Evolutionary conservation across 164 flowering plant genomes (phyloP), one percentile per base, ranked within the genome.

Genomic region (Litsea cubeba): DNA sequence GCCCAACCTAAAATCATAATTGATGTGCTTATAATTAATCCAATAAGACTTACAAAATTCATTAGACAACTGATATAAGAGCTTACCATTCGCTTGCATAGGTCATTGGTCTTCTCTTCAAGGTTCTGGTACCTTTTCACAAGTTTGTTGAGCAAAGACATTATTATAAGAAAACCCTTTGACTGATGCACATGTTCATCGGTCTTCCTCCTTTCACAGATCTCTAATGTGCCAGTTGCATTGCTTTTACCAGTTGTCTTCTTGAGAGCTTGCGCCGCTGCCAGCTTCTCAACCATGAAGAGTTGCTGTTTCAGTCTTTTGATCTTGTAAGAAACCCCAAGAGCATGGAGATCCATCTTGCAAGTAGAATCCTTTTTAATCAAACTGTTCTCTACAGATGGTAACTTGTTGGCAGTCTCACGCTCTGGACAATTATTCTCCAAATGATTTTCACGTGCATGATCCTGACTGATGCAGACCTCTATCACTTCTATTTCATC

Each of bases 251-350:
- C 28, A 1, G 60, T 28, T 26, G 46, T 70, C 50, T 70, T 76
- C 57, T 71, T 51, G 50, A 30, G 3, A 24, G 50, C 64, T 15
- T 71, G 74, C 14, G 30, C 83, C 74, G 88, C 94, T 30, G 71
- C 82, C 70, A 90, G 70, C 76, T 91, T 96, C 79, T 94, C 97
- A 35, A 96, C 83, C 90, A 92, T 77, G 54, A 90, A 77, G 60
- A 96, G 85, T 67, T 92, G 97, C 79, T 96, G 98, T 72, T 90
- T 92, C 65, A 96, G 85, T 84, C 98, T 88, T 82, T 94, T 92
- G 78, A 96, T 90, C 78, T 92, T 96, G 85, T 84, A 91, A 49
- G 94, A 89, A 69, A 96, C 90, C 76, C 97, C 98, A 68, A 93
- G 87, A 70, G 97, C 95, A 78, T 85, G 89, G 71, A 93, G 80